Conservation (phyloP, 805 yeast species). For the Metschnikowia matae region DNA sequence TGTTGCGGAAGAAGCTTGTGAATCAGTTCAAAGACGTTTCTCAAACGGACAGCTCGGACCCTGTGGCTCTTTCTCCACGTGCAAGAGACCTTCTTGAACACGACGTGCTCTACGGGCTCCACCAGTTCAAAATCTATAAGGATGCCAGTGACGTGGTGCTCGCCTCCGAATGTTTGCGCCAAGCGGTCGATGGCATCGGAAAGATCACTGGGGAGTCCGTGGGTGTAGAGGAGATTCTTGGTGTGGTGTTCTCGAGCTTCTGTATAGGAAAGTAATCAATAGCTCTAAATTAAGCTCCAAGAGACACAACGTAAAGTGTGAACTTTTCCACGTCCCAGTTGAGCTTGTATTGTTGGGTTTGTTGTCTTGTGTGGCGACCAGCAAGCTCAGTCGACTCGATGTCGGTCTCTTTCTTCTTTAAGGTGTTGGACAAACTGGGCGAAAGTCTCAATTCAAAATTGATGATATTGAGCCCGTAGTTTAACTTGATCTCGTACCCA, state of each 20-base stretch:
- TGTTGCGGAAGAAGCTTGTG: conserved; percentile 42
- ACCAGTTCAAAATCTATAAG: conserved; percentile 52
- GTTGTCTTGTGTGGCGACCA: conserved; percentile 45
- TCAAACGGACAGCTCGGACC: conserved; percentile 50
- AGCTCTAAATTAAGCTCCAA: conserved; percentile 6
- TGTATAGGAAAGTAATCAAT: conserved; percentile 77
- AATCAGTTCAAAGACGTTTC: conserved; percentile 47
- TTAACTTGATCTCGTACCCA: conserved; percentile 43
- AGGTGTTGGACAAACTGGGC: conserved; percentile 35
- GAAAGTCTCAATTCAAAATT: conserved; percentile 41
- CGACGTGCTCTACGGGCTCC: conserved; percentile 73
- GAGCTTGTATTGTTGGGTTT: conserved; percentile 41
- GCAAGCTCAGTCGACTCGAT: conserved; percentile 21
- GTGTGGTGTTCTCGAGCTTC: conserved; percentile 85
- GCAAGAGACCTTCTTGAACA: conserved; percentile 68
- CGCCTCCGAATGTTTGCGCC: conserved; percentile 71
- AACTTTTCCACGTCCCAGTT: conserved; percentile 44
- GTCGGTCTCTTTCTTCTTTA: conserved; percentile 31
- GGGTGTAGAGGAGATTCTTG: conserved; percentile 86
- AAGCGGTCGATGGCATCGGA: conserved; percentile 83
- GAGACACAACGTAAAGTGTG: conserved; percentile 29
- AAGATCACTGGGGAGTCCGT: conserved; percentile 86
- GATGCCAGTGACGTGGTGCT: conserved; percentile 66
- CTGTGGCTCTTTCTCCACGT: conserved; percentile 69
- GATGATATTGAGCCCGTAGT: conserved; percentile 44